Evolutionary conservation across 1,284 basidiomycete species (phyloP).

Genomic region (Porodaedalea pini): DNA sequence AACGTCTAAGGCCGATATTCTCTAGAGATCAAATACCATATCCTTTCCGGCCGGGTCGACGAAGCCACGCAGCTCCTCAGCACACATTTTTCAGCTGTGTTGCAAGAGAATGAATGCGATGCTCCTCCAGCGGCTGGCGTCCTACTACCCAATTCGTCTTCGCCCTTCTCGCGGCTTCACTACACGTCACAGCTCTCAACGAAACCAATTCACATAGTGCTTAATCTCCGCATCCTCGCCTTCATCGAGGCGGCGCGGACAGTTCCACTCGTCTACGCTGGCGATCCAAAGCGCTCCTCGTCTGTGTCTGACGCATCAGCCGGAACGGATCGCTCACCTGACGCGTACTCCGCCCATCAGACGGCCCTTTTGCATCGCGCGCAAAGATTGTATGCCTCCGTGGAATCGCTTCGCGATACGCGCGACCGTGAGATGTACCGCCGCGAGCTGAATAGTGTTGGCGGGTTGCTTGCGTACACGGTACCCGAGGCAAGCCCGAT

Average conservation of each 20-base stretch:
- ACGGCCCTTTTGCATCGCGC: conserved; percentile 50
- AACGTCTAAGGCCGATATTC: conserved; percentile 6
- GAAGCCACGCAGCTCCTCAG: conserved; percentile 65
- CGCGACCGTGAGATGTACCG: conserved; percentile 56
- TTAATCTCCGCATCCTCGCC: conserved; percentile 80
- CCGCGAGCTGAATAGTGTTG: conserved; percentile 68
- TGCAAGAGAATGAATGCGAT: conserved; percentile 35
- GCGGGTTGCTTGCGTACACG: conserved; percentile 72
- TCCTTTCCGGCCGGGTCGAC: conserved; percentile 68
- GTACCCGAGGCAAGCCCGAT: conserved; percentile 69
- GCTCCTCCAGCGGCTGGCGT: conserved; percentile 8
- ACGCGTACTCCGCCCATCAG: conserved; percentile 29
- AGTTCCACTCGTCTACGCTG: conserved; percentile 50
- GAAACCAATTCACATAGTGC: conserved; percentile 66
- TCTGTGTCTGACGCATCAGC: not conserved
- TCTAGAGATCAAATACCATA: conserved; percentile 60
- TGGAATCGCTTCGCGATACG: conserved; percentile 47
- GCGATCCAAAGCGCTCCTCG: conserved; percentile 19
- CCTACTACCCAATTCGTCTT: conserved; percentile 10
- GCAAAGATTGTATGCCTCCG: conserved; percentile 58
- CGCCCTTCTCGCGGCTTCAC: conserved; percentile 29
- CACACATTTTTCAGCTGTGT: conserved; percentile 64
- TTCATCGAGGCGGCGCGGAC: conserved; percentile 83
- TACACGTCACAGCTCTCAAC: conserved; percentile 59
- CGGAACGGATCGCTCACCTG: conserved; percentile 15